Base-by-base conservation (phyloP, 768 basidiomycete species). In the Trametes villosa region DNA sequence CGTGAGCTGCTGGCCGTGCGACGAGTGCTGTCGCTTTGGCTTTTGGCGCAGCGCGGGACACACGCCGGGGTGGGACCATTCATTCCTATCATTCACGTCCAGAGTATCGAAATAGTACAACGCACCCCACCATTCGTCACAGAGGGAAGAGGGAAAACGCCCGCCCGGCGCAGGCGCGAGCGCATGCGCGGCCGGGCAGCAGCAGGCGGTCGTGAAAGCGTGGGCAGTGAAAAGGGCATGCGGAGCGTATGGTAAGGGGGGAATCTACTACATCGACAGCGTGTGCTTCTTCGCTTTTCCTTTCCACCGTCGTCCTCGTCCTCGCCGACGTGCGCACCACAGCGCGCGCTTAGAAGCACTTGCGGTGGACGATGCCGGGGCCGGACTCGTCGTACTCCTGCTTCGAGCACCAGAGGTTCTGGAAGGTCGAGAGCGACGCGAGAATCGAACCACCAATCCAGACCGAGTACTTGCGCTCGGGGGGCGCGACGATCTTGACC, bases 381-480 rank as follows among this genome's bases (percentile, higher is more conserved):
- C 81, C 81, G 27, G 78, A 76, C 75, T 81, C 83, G 76, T 84
- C 83, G 77, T 84, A 84, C 75, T 85, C 83, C 71, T 82, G 80
- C 75, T 81, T 81, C 59, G 78, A 76, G 70, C 83, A 81, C 84
- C 85, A 87, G 74, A 86, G 81, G 77, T 84, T 85, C 77, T 87
- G 85, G 85, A 87, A 87, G 60, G 85, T 87, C 54, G 78, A 79
- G 53, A 87, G 77, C 22, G 84, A 86, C 30, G 85, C 84, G 59
- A 79, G 70, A 63, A 78, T 78, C 44, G 77, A 77, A 50, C 78
- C 77, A 74, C 77, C 77, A 69, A 83, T 83, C 81, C 84, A 86
- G 76, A 86, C 84, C 50, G 84, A 86, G 82, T 86, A 86, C 74
- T 85, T 88, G 67, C 86, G 76, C 79, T 88, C 86, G 31, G 86